Percentiles rank a stretch among this genome's conserved stretches.
phyloP scores from a whole-genome alignment of 2,329 filamentous ascomycete genomes.

The Fusarium subtropicale region DNA sequence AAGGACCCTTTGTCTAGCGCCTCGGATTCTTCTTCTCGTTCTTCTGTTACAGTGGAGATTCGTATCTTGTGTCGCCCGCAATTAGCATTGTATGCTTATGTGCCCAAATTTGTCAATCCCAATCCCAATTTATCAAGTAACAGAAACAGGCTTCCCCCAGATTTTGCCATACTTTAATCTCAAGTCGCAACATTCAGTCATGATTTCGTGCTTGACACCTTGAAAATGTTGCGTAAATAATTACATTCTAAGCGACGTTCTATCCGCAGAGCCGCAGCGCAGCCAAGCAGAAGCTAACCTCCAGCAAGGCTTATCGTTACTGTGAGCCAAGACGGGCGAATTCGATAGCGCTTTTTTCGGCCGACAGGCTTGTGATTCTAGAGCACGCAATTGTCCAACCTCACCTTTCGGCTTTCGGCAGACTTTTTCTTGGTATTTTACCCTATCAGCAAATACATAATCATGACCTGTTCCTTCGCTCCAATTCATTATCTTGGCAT shows the following conservation, averaged over 20 bases:
- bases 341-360: slow-evolving; percentile 15
- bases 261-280: slow-evolving; percentile 6
- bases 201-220: slow-evolving; percentile 29
- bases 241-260: neutral
- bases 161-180: slow-evolving; percentile 15
- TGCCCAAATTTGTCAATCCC: slow-evolving; percentile 2
- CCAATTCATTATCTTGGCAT: neutral
- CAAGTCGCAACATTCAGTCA: slow-evolving; percentile 20
- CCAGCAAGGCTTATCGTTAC: neutral
- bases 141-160: slow-evolving; percentile 29
- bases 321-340: slow-evolving; percentile 7
- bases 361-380: neutral
- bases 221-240: slow-evolving; percentile 11
- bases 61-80: neutral
- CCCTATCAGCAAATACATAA: neutral
- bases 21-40: neutral
- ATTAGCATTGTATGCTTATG: neutral
- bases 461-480: neutral
- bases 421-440: neutral
- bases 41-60: slow-evolving; percentile 2
- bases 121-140: slow-evolving; percentile 20
- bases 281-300: slow-evolving; percentile 6
- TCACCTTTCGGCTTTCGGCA: slow-evolving; percentile 4
- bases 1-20: slow-evolving; percentile 41
- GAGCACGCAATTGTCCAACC: slow-evolving; percentile 17